Conservation (phyloP, 345 rosid species). For the Linum trigynum region DNA sequence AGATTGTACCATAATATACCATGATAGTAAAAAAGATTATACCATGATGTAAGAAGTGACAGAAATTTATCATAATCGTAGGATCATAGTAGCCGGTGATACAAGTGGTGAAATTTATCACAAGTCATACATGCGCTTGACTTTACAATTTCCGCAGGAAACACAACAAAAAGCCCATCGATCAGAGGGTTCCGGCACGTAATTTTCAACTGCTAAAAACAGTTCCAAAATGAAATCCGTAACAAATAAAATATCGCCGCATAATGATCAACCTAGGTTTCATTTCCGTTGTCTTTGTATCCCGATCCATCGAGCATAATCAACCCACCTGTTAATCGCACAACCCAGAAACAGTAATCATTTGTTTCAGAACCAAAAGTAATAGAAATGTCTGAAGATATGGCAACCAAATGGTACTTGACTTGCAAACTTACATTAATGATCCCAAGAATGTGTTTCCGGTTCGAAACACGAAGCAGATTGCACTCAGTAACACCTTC, state of each 20-base stretch:
- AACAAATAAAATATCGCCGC: neutral
- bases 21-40: too few species aligned
- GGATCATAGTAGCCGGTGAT: too few species aligned
- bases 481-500: constrained; percentile 69
- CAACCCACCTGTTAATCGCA: constrained; percentile 74
- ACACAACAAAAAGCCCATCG: too few species aligned
- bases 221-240: too few species aligned
- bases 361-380: neutral
- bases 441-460: constrained; percentile 99
- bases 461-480: constrained; percentile 89
- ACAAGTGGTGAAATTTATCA: too few species aligned
- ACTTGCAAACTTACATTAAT: constrained; percentile 52
- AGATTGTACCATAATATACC: too few species aligned
- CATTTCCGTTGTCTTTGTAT: constrained; percentile 40
- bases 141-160: too few species aligned
- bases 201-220: too few species aligned
- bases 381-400: neutral
- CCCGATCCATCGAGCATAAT: constrained; percentile 86
- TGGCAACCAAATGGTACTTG: neutral
- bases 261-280: neutral
- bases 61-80: too few species aligned
- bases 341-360: neutral
- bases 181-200: too few species aligned
- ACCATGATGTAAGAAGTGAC: too few species aligned
- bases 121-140: too few species aligned